Evolutionary conservation across 1,139 yeast species (phyloP).

Genomic region (Nakaseomyces nivariensis): DNA sequence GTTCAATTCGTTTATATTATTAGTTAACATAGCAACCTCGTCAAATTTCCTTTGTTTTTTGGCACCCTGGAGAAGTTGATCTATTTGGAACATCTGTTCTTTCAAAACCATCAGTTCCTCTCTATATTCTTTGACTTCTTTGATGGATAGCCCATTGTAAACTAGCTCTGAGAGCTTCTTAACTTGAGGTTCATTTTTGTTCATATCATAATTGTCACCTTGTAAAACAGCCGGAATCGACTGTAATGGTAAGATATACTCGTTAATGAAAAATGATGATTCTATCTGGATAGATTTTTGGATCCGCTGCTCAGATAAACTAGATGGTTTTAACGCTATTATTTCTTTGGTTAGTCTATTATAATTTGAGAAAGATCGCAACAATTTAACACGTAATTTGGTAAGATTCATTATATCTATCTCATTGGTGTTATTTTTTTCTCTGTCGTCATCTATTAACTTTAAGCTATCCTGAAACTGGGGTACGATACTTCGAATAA

Average conservation of each 20-base stretch:
- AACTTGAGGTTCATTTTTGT: conserved; percentile 12
- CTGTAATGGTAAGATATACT: conserved; percentile 45
- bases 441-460: conserved; percentile 27
- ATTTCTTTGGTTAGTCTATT: conserved; percentile 37
- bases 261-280: conserved; percentile 43
- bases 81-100: conserved; percentile 70
- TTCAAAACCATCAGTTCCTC: conserved; percentile 79
- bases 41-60: conserved; percentile 67
- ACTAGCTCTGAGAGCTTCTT: conserved; percentile 14
- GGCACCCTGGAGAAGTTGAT: conserved; percentile 49
- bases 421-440: conserved; percentile 24
- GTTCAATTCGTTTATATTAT: conserved; percentile 50
- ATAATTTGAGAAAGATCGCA: conserved; percentile 38
- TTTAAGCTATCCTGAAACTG: conserved; percentile 33
- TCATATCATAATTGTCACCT: conserved; percentile 8
- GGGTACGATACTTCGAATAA: conserved; percentile 35
- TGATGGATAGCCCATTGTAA: conserved; percentile 17
- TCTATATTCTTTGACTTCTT: conserved; percentile 48
- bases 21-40: conserved; percentile 54
- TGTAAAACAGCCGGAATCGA: conserved; percentile 36
- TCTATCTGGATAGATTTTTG: conserved; percentile 38
- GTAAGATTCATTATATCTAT: conserved; percentile 32
- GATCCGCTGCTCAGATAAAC: conserved; percentile 34
- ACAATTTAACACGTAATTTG: conserved; percentile 33
- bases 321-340: conserved; percentile 23